Evolutionary conservation across 371 early-diverging fungal species (phyloP).

Genomic region (Apophysomyces ossiformis): DNA sequence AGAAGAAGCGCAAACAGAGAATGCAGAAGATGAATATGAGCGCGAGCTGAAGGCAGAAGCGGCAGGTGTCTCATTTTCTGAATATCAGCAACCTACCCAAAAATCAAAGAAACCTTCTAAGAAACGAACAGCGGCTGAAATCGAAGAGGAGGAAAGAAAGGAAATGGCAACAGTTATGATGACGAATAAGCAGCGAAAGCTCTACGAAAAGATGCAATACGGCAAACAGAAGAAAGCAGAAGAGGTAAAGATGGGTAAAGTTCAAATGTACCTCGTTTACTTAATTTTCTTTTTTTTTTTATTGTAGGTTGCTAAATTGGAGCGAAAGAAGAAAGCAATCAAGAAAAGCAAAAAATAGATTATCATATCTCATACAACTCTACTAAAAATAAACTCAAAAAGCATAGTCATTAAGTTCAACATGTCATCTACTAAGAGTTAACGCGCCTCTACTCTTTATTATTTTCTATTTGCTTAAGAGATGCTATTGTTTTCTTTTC

Average conservation of each 20-base stretch:
- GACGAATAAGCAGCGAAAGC: conserved; percentile 87
- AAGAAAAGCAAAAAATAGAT: conserved; percentile 33
- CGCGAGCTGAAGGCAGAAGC: conserved; percentile 79
- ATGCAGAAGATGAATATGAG: conserved; percentile 56
- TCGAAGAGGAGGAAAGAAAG: conserved; percentile 84
- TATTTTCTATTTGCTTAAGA: no score
- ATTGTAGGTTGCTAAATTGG: conserved; percentile 36
- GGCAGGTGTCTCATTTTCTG: conserved; percentile 74
- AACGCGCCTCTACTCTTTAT: no score
- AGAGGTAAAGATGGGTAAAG: conserved; percentile 38
- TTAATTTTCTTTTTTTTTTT: neutral
- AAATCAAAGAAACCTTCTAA: conserved; percentile 52
- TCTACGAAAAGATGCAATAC: conserved; percentile 81
- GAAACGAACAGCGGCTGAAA: conserved; percentile 66
- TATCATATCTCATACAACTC: neutral
- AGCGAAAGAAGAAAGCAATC: conserved; percentile 47
- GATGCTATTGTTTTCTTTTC: no score
- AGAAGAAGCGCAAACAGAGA: conserved; percentile 39
- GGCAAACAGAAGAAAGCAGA: conserved; percentile 68
- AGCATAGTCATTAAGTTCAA: neutral
- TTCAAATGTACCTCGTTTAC: neutral
- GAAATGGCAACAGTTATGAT: conserved; percentile 93
- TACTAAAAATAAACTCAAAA: conserved; percentile 1
- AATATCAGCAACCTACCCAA: conserved; percentile 60
- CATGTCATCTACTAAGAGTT: no score